Base-by-base conservation (phyloP, 345 rosid species). In the Psidium friedrichsthalianum region DNA sequence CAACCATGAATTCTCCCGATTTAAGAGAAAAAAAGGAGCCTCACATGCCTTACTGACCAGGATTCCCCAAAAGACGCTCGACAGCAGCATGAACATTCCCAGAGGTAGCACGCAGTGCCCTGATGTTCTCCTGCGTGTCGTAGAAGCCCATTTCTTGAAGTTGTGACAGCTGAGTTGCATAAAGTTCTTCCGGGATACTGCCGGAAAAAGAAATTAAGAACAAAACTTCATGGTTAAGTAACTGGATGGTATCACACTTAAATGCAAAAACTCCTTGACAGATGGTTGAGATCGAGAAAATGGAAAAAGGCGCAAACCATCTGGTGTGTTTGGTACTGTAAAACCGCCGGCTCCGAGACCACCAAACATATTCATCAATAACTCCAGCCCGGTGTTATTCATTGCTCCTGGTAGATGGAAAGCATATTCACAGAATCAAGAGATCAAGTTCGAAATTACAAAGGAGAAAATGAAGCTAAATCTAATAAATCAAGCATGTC, bases 131-230 rank as follows among this genome's bases (percentile, higher is more conserved):
- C 87, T 92, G 95, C 21, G 94, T 90, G 90, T 95, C 97, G 29
- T 87, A 92, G 91, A 96, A 95, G 49, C 98, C 98, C 98, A 96
- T 96, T 87, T 95, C 98, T 89, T 94, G 98, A 42, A 96, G 93
- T 90, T 96, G 98, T 81, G 95, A 86, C 85, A 96, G 88, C 87
- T 96, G 98, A 18, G 98, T 96, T 5, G 98, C 98, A n/a, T 86
- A 96, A 14, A 93, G 93, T 87, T 96, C 97, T 85, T 94, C 98
- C 2, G 97, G 97, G 98, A 95, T 47, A 93, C 98, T 96, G 92
- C 44, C 74, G 74, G 84, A 54, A 18, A 53, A 56, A 18, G 27
- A 51, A 61, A n/a, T 15, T 15, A 57, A 51, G 16, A 49, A 56
- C 51, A 49, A 51, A 27, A 74, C 22, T 32, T 16, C 13, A 32